These are phyloP conservation scores for Dittrichia graveolens DNA, from an alignment of 129 eudicot species.

Conservation along the genomic window DNA sequence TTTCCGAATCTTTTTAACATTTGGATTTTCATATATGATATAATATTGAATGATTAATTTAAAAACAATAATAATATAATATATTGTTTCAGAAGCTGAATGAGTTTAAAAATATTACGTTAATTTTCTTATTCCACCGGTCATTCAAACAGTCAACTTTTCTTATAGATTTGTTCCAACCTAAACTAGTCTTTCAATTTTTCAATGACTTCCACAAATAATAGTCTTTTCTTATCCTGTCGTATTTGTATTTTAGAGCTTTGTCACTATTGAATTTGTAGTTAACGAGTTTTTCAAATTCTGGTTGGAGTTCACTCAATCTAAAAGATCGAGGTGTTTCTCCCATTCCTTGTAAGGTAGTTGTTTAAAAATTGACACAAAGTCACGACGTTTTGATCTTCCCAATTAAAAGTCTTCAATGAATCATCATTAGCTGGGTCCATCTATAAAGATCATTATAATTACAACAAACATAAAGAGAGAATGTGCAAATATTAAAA, in stretches of 20 bases:
- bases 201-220: conserved; percentile 16
- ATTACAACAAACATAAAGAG: too few relatives aligned
- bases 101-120: background rate
- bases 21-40: background rate
- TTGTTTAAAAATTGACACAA: conserved; percentile 17
- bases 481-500: too few relatives aligned
- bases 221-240: background rate
- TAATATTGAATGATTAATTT: background rate
- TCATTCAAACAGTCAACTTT: background rate
- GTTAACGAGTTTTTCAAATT: conserved; percentile 7
- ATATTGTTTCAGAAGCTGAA: background rate
- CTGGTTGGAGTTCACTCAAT: conserved; percentile 2
- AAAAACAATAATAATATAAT: background rate
- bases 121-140: conserved; percentile 14
- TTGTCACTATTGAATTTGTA: background rate
- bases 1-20: background rate
- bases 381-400: background rate
- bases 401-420: background rate
- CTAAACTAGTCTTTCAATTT: background rate
- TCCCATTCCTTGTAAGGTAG: background rate
- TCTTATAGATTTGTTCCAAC: conserved; percentile 12
- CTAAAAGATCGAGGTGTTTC: background rate
- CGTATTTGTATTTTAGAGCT: conserved; percentile 21
- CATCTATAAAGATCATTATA: background rate
- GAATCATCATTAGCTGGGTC: background rate